These are phyloP conservation scores for Pycnococcus provasolii DNA, from an alignment of 139 green algal species.

Conservation along the genomic window DNA sequence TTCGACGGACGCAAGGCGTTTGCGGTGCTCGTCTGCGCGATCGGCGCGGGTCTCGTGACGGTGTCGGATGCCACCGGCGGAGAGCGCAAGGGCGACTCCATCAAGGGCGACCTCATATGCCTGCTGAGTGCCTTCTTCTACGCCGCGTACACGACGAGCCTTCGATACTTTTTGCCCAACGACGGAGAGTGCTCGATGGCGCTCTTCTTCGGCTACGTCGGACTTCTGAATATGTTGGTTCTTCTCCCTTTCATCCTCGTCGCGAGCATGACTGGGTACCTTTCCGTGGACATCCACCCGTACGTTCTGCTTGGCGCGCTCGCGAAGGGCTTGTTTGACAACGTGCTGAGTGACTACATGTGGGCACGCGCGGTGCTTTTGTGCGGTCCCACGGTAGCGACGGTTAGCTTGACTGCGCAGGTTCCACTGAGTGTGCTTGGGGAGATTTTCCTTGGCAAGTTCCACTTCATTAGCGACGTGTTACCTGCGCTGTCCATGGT, in stretches of 20 bases:
- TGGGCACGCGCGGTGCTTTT: slow-evolving; percentile 89
- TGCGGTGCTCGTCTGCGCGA: slow-evolving; percentile 54
- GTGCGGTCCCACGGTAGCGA: slow-evolving; percentile 71
- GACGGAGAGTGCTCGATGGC: slow-evolving; percentile 5
- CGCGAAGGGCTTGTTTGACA: slow-evolving; percentile 72
- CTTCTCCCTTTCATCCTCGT: too few relatives aligned
- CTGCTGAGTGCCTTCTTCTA: slow-evolving; percentile 68
- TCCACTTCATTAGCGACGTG: too few relatives aligned
- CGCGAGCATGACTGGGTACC: too few relatives aligned
- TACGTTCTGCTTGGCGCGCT: background rate
- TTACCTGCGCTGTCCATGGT: too few relatives aligned
- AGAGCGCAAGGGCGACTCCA: background rate
- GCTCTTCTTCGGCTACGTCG: slow-evolving; percentile 57
- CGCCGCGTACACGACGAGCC: slow-evolving; percentile 68
- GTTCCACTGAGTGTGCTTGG: slow-evolving; percentile 53
- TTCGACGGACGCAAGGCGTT: slow-evolving; percentile 51
- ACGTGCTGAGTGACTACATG: slow-evolving; percentile 88
- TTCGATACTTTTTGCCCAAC: slow-evolving; percentile 49
- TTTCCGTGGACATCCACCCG: too few relatives aligned
- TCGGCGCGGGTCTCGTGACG: slow-evolving; percentile 52
- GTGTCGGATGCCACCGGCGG: slow-evolving; percentile 40
- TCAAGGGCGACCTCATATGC: slow-evolving; percentile 60
- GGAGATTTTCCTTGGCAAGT: slow-evolving; percentile 23
- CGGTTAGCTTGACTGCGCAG: slow-evolving; percentile 71
- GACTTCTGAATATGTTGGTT: background rate